Percentiles rank a stretch among this genome's conserved stretches.
phyloP scores from a whole-genome alignment of 208 protist genomes.

The Baffinella frigidus region DNA sequence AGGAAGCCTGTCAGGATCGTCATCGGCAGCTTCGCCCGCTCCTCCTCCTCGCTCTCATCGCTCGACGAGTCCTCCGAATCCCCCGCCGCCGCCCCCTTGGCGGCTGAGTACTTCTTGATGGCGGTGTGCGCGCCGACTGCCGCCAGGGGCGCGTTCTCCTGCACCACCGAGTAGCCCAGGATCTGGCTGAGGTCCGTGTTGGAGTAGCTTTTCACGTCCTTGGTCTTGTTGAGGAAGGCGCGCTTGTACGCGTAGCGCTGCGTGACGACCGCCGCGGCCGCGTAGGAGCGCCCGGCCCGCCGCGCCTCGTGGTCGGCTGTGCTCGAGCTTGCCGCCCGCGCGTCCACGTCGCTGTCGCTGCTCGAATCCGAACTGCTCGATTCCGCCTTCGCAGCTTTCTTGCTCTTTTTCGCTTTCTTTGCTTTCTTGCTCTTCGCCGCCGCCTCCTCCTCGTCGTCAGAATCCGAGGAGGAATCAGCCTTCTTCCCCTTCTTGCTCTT shows the following conservation, averaged over 20 bases:
- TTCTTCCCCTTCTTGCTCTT: slow-evolving; percentile 34
- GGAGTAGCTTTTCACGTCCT: slow-evolving; percentile 53
- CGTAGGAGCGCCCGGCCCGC: slow-evolving; percentile 41
- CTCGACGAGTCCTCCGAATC: background rate
- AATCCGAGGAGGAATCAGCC: background rate
- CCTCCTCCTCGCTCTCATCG: background rate
- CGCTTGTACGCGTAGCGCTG: slow-evolving; percentile 60
- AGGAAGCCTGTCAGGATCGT: background rate
- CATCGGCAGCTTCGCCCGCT: background rate
- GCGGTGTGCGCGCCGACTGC: too few relatives aligned
- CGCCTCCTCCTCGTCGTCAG: background rate
- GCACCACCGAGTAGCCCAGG: slow-evolving; percentile 41
- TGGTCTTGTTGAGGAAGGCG: slow-evolving; percentile 18
- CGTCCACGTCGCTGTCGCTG: background rate
- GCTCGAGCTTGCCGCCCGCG: slow-evolving; percentile 13
- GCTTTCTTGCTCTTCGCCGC: background rate
- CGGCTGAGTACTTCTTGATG: slow-evolving; percentile 28
- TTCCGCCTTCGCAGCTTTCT: background rate
- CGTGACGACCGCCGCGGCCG: slow-evolving; percentile 21
- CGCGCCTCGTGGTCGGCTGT: background rate
- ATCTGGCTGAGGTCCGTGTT: slow-evolving; percentile 30
- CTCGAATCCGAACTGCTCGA: background rate
- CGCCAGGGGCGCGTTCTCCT: too few relatives aligned
- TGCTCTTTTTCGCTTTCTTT: background rate
- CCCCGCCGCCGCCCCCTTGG: too few relatives aligned